Base-by-base conservation (phyloP, 306 rosid species). In the Coriaria nepalensis region DNA sequence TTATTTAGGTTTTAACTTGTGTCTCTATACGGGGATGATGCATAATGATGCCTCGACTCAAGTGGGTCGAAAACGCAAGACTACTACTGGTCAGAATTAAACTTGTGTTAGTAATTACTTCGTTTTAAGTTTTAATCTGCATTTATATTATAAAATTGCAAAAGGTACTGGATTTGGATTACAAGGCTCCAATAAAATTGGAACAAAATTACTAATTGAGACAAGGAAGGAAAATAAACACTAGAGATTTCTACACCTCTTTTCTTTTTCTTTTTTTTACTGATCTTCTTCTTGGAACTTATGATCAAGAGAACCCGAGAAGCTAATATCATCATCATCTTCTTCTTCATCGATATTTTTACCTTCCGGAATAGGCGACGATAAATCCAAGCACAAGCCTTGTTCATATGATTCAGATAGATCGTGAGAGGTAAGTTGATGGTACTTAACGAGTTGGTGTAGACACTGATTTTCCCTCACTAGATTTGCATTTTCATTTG, bases 381-480 rank as follows among this genome's bases (percentile, higher is more conserved):
- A 81, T 74, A 84, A 90, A 78, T 92, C 94, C 55, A 82, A 63
- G 68, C 76, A 68, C 87, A 75, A 62, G 63, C 93, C 94, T 53
- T 84, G 66, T 52, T 85, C 96, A 13, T 82, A 82, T 4, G 92
- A 78, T 36, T 73, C 75, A 12, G 79, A 71, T 37, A 81, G 68
- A 33, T 82, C 98, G 53, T 85, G 83, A 9, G 94, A 75, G 35
- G 86, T 74, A 43, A 77, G 76, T 52, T 92, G 98, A 56, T 85
- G 96, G 43, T 92, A 92, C 76, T 85, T 93, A 57, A 85, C 98
- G 10, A 92, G 93, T 66, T 92, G 98, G 61, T 85, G 66, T 32
- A 85, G 93, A 63, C 98, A 92, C 51, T 82, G 94, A 49, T 92
- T 92, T 72, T 92, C 98, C 73, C 98, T 81, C 0, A 67, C 55